Evolutionary conservation across 2,329 filamentous ascomycete species (phyloP).

Genomic region (Neofusicoccum laricinum): DNA sequence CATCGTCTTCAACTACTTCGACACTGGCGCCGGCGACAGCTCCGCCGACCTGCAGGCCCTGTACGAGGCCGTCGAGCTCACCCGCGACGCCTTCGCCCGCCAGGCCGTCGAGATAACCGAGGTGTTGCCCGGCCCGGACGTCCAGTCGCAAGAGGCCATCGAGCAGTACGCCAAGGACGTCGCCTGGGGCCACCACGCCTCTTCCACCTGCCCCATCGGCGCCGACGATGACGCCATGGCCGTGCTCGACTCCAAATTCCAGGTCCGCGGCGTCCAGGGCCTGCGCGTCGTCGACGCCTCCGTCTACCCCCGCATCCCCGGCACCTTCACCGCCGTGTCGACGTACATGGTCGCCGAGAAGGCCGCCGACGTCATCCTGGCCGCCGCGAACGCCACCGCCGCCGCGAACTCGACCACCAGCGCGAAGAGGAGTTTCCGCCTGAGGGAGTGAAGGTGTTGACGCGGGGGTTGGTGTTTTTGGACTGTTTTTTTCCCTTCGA

Average conservation of each 20-base stretch:
- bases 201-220: constrained; percentile 56
- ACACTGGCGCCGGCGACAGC: constrained; percentile 43
- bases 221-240: constrained; percentile 52
- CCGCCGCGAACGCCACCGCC: background rate
- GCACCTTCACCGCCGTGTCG: constrained; percentile 51
- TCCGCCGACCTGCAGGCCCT: constrained; percentile 53
- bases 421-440: background rate
- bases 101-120: constrained; percentile 38
- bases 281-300: constrained; percentile 62
- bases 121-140: constrained; percentile 41
- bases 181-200: constrained; percentile 53
- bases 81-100: constrained; percentile 41
- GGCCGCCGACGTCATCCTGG: constrained; percentile 49
- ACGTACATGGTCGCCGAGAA: constrained; percentile 60
- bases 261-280: constrained; percentile 54
- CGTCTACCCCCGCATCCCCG: constrained; percentile 56
- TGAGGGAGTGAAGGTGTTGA: too few species aligned
- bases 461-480: too few species aligned
- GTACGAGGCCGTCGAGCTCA: constrained; percentile 54
- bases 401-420: background rate
- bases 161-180: constrained; percentile 28
- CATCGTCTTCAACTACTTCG: constrained; percentile 48
- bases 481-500: too few species aligned
- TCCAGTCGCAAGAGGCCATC: constrained; percentile 42
- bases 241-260: constrained; percentile 56